Conservation (phyloP, 1,139 yeast genomes). For the Lodderomyces metapsilosis region DNA sequence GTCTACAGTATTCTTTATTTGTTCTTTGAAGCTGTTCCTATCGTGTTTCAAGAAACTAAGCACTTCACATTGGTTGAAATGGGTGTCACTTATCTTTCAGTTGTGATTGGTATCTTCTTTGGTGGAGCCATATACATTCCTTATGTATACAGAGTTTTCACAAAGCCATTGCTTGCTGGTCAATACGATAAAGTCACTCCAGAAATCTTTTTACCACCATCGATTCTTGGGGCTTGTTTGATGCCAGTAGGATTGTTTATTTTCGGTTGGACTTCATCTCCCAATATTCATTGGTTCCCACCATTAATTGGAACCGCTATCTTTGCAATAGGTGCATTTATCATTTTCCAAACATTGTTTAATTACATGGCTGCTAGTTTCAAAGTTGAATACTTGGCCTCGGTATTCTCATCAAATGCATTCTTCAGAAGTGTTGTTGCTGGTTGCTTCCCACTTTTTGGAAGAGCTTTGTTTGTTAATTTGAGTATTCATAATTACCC, state of each 20-base stretch:
- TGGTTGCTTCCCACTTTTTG: conserved; percentile 34
- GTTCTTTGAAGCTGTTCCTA: conserved; percentile 38
- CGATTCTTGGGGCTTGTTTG: conserved; percentile 31
- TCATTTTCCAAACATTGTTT: conserved; percentile 32
- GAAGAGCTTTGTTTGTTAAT: conserved; percentile 45
- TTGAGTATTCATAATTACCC: conserved; percentile 30
- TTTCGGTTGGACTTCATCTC: conserved; percentile 32
- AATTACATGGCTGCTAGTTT: conserved; percentile 66
- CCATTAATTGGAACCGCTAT: conserved; percentile 30
- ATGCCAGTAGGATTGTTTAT: conserved; percentile 33
- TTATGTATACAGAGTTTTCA: conserved; percentile 18
- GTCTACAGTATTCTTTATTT: conserved; percentile 30
- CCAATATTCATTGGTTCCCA: conserved; percentile 32
- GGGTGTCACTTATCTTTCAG: conserved; percentile 23
- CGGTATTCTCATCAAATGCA: conserved; percentile 32
- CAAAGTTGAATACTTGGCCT: conserved; percentile 28
- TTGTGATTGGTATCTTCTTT: conserved; percentile 20
- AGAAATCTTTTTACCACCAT: conserved; percentile 57
- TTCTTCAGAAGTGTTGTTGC: conserved; percentile 28
- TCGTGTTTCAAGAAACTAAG: conserved; percentile 23
- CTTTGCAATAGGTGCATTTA: conserved; percentile 29
- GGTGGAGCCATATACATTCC: conserved; percentile 25
- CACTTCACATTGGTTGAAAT: conserved; percentile 27
- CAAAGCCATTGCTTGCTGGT: conserved; percentile 28
- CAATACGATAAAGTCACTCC: conserved; percentile 45